Evolutionary conservation across 225 moss, liverwort and hornwort genomes (phyloP), one percentile per base, ranked within the genome.

Genomic region (Anthoceros angustus): DNA sequence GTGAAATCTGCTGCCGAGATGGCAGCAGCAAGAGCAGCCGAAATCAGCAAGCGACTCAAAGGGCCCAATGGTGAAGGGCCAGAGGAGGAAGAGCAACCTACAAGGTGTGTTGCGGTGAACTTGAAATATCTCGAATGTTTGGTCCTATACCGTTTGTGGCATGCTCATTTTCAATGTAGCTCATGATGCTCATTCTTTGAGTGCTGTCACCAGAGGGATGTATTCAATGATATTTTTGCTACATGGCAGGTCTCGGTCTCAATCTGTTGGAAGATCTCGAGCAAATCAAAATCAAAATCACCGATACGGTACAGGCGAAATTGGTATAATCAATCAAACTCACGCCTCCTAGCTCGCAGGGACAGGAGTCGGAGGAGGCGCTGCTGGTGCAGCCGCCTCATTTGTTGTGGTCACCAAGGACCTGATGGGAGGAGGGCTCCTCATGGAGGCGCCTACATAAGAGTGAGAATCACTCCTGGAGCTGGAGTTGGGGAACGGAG

Each of bases 1-100:
- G 91, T 98, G 40, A 98, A 98, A 74, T 98, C 95, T 67, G 95
- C 95, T 15, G 82, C 95, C 24, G 95, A 98, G 74, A 87, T 98
- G 92, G 95, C 95, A 72, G 84, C 90, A 39, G 85, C 87, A 39
- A 86, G 95, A 69, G 95, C 95, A 65, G 84, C 89, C 32, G 95
- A 98, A 75, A 98, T 98, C 23, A 88, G 89, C 73, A 92, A 87
- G 69, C 92, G 87, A 49, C 68, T 98, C 63, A 84, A 84, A 32
- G 85, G 88, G 42, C 78, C 82, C 32, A 32, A 32, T 11, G 82
- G 79, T 43, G 88, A 78, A 16, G 80, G 65, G 3, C 55, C 5
- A 76, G 43, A 3, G 76, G 42, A 66, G 71, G 73, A 64, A 72
- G 85, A 77, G 73, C 72, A 77, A 64, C 64, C 68, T 49, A 74